These are phyloP conservation scores for Venturia nashicola DNA, from an alignment of 2,329 filamentous ascomycete genomes.

Conservation along the genomic window DNA sequence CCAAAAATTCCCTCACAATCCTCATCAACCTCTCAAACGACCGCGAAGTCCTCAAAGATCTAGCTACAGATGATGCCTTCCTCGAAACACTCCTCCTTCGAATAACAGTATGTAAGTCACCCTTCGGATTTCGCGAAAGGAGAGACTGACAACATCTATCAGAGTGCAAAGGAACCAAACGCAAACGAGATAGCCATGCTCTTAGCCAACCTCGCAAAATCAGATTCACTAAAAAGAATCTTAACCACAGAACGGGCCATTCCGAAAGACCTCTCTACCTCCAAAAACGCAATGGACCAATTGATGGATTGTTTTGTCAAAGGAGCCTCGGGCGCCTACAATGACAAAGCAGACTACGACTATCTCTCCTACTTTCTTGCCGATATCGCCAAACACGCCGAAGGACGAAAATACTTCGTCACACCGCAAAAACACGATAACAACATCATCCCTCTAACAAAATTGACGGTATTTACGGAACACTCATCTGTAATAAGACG, in stretches of 20 bases:
- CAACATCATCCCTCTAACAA: conserved; percentile 72
- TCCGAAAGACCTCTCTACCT: conserved; percentile 49
- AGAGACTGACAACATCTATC: conserved; percentile 4
- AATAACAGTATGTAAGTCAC: conserved; percentile 57
- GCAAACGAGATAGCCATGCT: conserved; percentile 84
- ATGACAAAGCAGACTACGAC: conserved; percentile 76
- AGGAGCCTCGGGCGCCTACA: conserved; percentile 70
- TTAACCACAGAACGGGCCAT: conserved; percentile 54
- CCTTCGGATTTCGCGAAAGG: conserved; percentile 8
- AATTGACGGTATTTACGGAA: conserved; percentile 89
- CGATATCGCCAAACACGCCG: conserved; percentile 69
- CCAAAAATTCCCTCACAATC: conserved; percentile 85
- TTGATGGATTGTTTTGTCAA: conserved; percentile 94
- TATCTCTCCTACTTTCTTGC: conserved; percentile 92
- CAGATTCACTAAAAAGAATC: conserved; percentile 57
- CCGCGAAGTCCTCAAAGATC: conserved; percentile 55
- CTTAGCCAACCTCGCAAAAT: conserved; percentile 82
- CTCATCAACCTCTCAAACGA: conserved; percentile 79
- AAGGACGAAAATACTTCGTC: conserved; percentile 65
- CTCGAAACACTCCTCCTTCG: conserved; percentile 59
- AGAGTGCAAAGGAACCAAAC: conserved; percentile 61
- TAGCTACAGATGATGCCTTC: conserved; percentile 72
- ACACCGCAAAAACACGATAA: conserved; percentile 62
- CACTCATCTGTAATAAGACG: conserved; percentile 72
- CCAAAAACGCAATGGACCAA: conserved; percentile 71